Evolutionary conservation across 768 basidiomycete genomes (phyloP), one percentile per base, ranked within the genome.

Genomic region (Candolleomyces aberdarensis): DNA sequence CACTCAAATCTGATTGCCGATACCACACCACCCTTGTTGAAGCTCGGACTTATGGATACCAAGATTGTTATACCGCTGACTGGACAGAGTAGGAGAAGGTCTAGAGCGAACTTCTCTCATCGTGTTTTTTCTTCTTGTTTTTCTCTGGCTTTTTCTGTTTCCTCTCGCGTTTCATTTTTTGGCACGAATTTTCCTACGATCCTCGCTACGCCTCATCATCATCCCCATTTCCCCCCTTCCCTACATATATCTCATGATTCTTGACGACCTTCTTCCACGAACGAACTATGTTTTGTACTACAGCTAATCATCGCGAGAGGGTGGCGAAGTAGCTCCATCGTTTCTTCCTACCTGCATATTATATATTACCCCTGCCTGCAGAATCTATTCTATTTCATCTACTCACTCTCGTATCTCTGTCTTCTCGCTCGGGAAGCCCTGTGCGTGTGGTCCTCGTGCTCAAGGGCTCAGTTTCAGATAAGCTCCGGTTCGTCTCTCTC

Each of bases 161-260:
- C n/a, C 52, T 54, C 5, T 5, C 32, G 3, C 31, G 32, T 20
- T 29, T 51, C 15, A 14, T 39, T 55, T 52, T 74, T 71, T 66
- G 68, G 57, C 59, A 61, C 66, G 49, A 51, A 20, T 47, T 14
- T 17, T 22, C 26, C 20, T 51, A 22, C 49, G 20, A 54, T 31
- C 9, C 17, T 17, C 32, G 14, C 52, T 39, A 31, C 57, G 17
- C n/a, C 31, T 13, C 46, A 19, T 17, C 46, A 47, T 39, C 31
- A 49, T n/a, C 43, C 52, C 40, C 14, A 31, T 36, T 47, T 8
- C 61, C 62, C 55, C 31, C 46, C 60, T 62, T 65, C 64, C 65
- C 65, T 69, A 63, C 66, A 73, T 70, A 71, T 63, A 52, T 60
- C 57, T 70, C 56, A 76, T 69, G 72, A 76, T 77, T 78, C 75